Conservation (phyloP, 208 protist genomes). For the Porcisia deanei region DNA sequence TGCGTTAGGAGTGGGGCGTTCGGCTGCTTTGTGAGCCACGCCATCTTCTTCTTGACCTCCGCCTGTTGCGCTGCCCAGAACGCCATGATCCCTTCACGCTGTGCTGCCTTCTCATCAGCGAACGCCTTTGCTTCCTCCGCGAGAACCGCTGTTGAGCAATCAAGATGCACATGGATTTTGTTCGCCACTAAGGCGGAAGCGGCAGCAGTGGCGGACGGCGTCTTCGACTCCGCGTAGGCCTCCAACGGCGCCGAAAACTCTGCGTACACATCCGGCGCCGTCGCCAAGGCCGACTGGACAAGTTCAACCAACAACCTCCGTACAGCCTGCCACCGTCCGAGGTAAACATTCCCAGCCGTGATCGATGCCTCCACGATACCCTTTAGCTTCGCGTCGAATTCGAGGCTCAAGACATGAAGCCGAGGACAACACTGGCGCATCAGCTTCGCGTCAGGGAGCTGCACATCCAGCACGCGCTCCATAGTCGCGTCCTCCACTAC, state of each 20-base stretch:
- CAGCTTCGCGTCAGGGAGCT: conserved; percentile 20
- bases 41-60: conserved; percentile 49
- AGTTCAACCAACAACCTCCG: conserved; percentile 13
- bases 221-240: conserved; percentile 6
- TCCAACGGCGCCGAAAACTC: conserved; percentile 6
- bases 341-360: not conserved
- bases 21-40: conserved; percentile 49
- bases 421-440: conserved; percentile 3
- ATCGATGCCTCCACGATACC: not conserved
- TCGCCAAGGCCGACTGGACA: conserved; percentile 2
- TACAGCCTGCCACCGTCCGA: conserved; percentile 17
- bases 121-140: conserved; percentile 23
- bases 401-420: not conserved
- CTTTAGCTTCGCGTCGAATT: not conserved
- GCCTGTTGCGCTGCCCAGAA: conserved; percentile 24
- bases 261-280: not conserved
- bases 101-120: conserved; percentile 16
- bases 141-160: conserved; percentile 14
- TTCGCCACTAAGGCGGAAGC: not conserved
- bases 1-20: conserved; percentile 42
- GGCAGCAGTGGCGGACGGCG: not conserved
- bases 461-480: conserved; percentile 39
- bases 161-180: not conserved
- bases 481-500: conserved; percentile 37
- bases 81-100: conserved; percentile 1